Evolutionary conservation across 23 red algal species (phyloP), one percentile per base, ranked within the genome.

Genomic region (Agarophyton chilense): DNA sequence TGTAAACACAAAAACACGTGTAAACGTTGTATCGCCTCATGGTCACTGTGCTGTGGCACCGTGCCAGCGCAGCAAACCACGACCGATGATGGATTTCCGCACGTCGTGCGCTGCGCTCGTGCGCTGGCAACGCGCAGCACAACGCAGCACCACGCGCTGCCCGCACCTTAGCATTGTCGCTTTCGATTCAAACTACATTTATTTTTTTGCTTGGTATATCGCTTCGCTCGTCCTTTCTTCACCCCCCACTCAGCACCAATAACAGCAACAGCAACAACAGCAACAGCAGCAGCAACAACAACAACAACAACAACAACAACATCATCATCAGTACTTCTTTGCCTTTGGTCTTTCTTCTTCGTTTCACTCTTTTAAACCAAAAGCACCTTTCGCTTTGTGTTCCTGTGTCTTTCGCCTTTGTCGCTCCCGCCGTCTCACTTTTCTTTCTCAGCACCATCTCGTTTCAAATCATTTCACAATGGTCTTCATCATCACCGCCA

Each of bases 391-490:
- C n/a, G n/a, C n/a, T n/a, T n/a, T n/a, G n/a, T n/a, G n/a, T n/a
- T n/a, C n/a, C n/a, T n/a, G n/a, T n/a, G n/a, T n/a, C n/a, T n/a
- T n/a, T n/a, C n/a, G n/a, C n/a, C n/a, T n/a, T n/a, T n/a, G n/a
- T n/a, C 39, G 4, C 35, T 4, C 35, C 65, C 35, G 35, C 35
- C 26, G 2, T 34, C 65, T 18, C 65, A 2, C 65, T 25, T 1
- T 25, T 21, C 14, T 21, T 17, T 21, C 45, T 10, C 19, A 67
- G 5, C 31, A 2, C 35, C 65, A 11, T 13, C 35, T 8, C 29
- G 4, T 16, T 72, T 28, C 7, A 32, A 72, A n/a, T n/a, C 16
- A 72, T 72, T 72, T 72, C 65, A 72, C 65, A 72, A 72, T 72
- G 65, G 65, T 72, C 65, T 72, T 42, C 65, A 72, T 40, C 65